These are phyloP conservation scores for Angomonas ambiguus DNA, from an alignment of 208 protist species.

Conservation along the genomic window DNA sequence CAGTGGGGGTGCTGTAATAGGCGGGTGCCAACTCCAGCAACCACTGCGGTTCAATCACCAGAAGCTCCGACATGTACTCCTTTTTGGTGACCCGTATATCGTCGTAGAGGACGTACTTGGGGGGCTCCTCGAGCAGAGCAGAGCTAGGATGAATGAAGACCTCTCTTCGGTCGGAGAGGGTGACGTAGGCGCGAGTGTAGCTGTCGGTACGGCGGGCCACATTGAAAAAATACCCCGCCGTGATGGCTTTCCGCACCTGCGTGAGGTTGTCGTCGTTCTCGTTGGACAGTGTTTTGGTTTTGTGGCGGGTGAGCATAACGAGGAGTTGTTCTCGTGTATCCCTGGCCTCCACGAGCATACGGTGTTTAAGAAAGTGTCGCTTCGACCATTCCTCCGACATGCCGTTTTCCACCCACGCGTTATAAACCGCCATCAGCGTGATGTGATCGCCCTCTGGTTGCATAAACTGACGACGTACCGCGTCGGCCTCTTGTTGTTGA, in stretches of 20 bases:
- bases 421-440: constrained; percentile 95
- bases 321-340: constrained; percentile 97
- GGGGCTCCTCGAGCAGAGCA: constrained; percentile 76
- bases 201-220: constrained; percentile 90
- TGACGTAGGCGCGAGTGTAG: constrained; percentile 75
- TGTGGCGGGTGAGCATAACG: constrained; percentile 93
- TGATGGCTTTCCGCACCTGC: constrained; percentile 94
- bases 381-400: constrained; percentile 96
- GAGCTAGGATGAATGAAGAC: constrained; percentile 87
- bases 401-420: constrained; percentile 82
- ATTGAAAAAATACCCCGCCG: constrained; percentile 97
- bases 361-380: constrained; percentile 97
- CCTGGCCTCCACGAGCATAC: constrained; percentile 93
- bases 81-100: constrained; percentile 95
- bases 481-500: constrained; percentile 92
- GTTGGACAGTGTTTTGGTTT: constrained; percentile 88
- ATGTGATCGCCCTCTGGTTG: constrained; percentile 97
- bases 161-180: constrained; percentile 81
- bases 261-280: constrained; percentile 88
- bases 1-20: constrained; percentile 80
- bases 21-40: constrained; percentile 93
- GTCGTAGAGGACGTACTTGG: constrained; percentile 97
- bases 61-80: constrained; percentile 96
- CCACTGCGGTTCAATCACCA: constrained; percentile 93
- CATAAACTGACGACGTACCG: constrained; percentile 95